phyloP scores from a whole-genome alignment of 2,329 filamentous ascomycete genomes.

The Cyphellophora europaea region DNA sequence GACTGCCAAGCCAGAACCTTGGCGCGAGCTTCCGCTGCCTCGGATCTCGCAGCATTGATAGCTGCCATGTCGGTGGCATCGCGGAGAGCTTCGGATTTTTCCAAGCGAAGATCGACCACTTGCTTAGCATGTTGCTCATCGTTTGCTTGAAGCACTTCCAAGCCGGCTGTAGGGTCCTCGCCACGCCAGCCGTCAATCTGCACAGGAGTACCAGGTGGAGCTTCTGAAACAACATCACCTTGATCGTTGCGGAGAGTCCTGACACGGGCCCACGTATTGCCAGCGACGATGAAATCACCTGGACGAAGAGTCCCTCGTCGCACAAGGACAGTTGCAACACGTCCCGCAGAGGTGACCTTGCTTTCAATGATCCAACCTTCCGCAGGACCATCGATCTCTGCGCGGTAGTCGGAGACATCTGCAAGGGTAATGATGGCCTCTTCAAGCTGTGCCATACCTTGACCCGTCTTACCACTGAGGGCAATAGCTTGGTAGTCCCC shows the following conservation, averaged over 20 bases:
- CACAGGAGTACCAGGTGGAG: conserved; percentile 78
- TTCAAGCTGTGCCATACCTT: conserved; percentile 84
- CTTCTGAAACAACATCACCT: conserved; percentile 61
- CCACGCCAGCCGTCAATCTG: conserved; percentile 87
- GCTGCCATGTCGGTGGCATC: conserved; percentile 62
- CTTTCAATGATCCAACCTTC: conserved; percentile 95
- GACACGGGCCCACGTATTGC: conserved; percentile 80
- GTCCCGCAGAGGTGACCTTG: conserved; percentile 73
- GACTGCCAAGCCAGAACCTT: conserved; percentile 32
- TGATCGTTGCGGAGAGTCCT: conserved; percentile 77
- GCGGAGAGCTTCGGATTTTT: conserved; percentile 59
- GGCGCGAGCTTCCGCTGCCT: conserved; percentile 45
- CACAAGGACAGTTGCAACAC: conserved; percentile 80
- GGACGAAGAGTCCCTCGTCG: conserved; percentile 73
- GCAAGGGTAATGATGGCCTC: conserved; percentile 80
- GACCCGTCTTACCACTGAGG: conserved; percentile 87
- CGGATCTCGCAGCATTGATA: conserved; percentile 60
- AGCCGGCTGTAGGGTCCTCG: conserved; percentile 74
- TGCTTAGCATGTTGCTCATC: conserved; percentile 69
- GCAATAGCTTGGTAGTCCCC: conserved; percentile 87
- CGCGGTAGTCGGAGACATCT: conserved; percentile 83
- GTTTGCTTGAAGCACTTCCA: conserved; percentile 73
- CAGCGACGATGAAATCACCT: conserved; percentile 80
- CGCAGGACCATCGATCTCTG: conserved; percentile 63
- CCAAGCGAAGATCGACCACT: conserved; percentile 66